Conservation (phyloP, 1,139 yeast species). For the Spathaspora sp. region DNA sequence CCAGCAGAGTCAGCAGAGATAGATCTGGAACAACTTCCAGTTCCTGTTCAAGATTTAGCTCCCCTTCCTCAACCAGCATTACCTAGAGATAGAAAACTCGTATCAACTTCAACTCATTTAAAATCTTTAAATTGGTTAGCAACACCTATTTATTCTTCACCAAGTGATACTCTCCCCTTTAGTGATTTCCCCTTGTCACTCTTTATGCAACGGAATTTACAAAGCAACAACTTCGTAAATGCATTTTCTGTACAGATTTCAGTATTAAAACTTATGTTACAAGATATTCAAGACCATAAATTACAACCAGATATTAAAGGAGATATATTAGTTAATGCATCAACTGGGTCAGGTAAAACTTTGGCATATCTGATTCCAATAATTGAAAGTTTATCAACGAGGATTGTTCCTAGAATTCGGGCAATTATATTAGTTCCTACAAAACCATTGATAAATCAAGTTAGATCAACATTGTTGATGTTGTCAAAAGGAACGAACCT, state of each 20-base stretch:
- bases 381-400: conserved; percentile 58
- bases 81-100: conserved; percentile 49
- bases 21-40: conserved; percentile 17
- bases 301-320: conserved; percentile 64
- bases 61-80: conserved; percentile 84
- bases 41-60: conserved; percentile 51
- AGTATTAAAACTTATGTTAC: conserved; percentile 57
- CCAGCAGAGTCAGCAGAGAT: no score
- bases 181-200: conserved; percentile 38
- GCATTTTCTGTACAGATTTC: conserved; percentile 83
- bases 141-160: conserved; percentile 55
- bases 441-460: conserved; percentile 82
- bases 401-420: conserved; percentile 72
- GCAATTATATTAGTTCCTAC: conserved; percentile 89
- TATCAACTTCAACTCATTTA: conserved; percentile 38
- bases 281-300: conserved; percentile 44
- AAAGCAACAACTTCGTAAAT: conserved; percentile 39
- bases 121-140: conserved; percentile 65
- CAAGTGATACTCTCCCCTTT: conserved; percentile 44
- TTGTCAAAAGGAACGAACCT: conserved; percentile 70
- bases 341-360: conserved; percentile 97
- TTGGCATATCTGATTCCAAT: conserved; percentile 86
- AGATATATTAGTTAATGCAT: conserved; percentile 85
- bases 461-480: conserved; percentile 58
- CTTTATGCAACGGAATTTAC: conserved; percentile 47